Conservation (phyloP, 805 yeast genomes). For the Pichia thaimueangensis region DNA sequence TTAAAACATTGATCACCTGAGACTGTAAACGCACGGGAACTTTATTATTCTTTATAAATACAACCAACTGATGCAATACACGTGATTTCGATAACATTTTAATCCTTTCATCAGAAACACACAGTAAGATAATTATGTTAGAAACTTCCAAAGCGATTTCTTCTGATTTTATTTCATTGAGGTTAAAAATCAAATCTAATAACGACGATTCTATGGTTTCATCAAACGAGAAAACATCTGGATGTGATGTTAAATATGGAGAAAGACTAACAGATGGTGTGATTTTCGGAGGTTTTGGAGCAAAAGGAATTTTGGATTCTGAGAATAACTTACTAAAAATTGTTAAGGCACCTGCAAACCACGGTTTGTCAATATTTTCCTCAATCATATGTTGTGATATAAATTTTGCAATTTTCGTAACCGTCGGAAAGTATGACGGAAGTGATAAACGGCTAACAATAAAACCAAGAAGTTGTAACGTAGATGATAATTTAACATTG, state of each 20-base stretch:
- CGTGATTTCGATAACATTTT: conserved; percentile 39
- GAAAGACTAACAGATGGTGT: conserved; percentile 13
- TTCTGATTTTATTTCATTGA: conserved; percentile 36
- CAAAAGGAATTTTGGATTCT: conserved; percentile 43
- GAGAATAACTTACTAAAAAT: conserved; percentile 51
- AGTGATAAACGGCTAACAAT: conserved; percentile 35
- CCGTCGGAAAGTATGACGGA: conserved; percentile 30
- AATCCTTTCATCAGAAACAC: conserved; percentile 35
- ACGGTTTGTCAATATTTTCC: conserved; percentile 37
- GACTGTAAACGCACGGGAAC: conserved; percentile 38
- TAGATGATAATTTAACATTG: conserved; percentile 31
- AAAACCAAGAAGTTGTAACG: conserved; percentile 38
- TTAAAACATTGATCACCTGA: conserved; percentile 45
- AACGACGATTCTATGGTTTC: conserved; percentile 27
- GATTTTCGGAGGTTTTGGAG: conserved; percentile 38
- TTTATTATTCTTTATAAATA: conserved; percentile 32
- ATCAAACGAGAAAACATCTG: conserved; percentile 20
- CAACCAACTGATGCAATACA: conserved; percentile 41
- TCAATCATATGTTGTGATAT: conserved; percentile 33
- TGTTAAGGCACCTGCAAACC: conserved; percentile 54
- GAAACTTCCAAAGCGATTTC: conserved; percentile 23
- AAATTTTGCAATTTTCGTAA: conserved; percentile 33
- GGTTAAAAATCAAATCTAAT: conserved; percentile 37
- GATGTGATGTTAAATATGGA: conserved; percentile 11
- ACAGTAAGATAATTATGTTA: conserved; percentile 1